Base-by-base conservation (phyloP, 495 filamentous ascomycete genomes). In the Aspergillus steynii region DNA sequence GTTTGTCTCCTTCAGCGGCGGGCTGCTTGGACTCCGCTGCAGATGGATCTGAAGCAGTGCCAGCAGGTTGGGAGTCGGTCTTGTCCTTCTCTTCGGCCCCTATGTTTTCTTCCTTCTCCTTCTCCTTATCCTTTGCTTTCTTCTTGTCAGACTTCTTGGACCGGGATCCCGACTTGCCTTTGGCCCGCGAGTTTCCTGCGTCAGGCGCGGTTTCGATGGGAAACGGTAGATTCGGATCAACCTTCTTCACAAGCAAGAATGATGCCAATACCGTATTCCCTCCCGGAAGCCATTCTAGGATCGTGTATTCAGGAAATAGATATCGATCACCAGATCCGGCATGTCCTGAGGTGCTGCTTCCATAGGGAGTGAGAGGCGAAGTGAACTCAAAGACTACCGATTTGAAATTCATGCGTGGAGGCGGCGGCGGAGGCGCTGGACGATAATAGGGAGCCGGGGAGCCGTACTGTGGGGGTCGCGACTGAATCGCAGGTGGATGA, bases 321-420 rank as follows among this genome's bases (percentile, higher is more conserved):
- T 92, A 98, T 25, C 93, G 86, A 68, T 97, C 95, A 9, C 92
- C 92, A 20, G 83, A 85, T 14, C 83, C 84, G 8, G 85, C 88
- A 32, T 88, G 85, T 53, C 88, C 87, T 2, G 85, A 81, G 0
- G 77, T 76, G 34, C 72, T 76, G 58, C 73, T 81, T 68, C 78
- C 77, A 32, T 80, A 80, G 1, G 79, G 77, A 12, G 79, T 80
- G 55, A 80, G 62, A 0, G 79, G 79, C 9, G 79, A 82, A 1
- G 78, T 80, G 65, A 97, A 96, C 68, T 97, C 94, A 56, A 99
- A 90, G 9, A 93, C 86, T 2, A 96, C 80, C 15, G 89, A 85
- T 45, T 85, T 84, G 68, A 88, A 87, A 64, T 90, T 85, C 6
- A 86, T 77, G 56, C 72, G 72, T 10, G 71, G 72, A 50, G 74